Conservation (phyloP, 768 basidiomycete genomes). For the Phanerodontia chrysosporium region DNA sequence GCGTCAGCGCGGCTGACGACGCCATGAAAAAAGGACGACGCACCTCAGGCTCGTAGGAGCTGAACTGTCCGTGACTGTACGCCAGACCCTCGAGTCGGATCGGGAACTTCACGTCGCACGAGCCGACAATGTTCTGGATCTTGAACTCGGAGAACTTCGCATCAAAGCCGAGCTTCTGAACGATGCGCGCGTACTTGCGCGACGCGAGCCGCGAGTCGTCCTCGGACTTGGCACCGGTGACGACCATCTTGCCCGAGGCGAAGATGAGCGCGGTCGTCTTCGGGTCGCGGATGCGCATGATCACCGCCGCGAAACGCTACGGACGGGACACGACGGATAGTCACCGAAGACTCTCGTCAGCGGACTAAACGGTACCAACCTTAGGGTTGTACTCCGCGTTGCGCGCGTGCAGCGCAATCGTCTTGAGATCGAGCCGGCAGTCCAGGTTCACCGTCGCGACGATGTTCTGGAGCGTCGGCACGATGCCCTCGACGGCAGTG, state of each 20-base stretch:
- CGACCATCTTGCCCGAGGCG: slow-evolving; percentile 99
- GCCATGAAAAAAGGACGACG: slow-evolving; percentile 23
- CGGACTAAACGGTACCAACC: slow-evolving; percentile 64
- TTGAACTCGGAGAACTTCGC: slow-evolving; percentile 99
- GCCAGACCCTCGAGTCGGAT: slow-evolving; percentile 96
- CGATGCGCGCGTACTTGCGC: slow-evolving; percentile 97
- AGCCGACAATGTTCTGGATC: slow-evolving; percentile 98
- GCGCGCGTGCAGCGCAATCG: slow-evolving; percentile 94
- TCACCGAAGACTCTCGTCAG: slow-evolving; percentile 51
- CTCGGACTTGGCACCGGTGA: slow-evolving; percentile 98
- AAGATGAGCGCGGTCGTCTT: slow-evolving; percentile 99
- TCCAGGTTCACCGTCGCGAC: slow-evolving; percentile 98
- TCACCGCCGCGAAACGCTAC: slow-evolving; percentile 99
- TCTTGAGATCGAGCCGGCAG: slow-evolving; percentile 95
- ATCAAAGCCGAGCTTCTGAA: slow-evolving; percentile 98
- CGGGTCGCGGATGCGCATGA: slow-evolving; percentile 99
- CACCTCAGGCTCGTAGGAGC: slow-evolving; percentile 97
- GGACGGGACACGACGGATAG: slow-evolving; percentile 46
- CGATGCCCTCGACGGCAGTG: slow-evolving; percentile 95
- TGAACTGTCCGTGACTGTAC: slow-evolving; percentile 97
- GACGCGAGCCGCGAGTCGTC: slow-evolving; percentile 96
- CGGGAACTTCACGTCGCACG: slow-evolving; percentile 98
- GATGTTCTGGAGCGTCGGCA: slow-evolving; percentile 99
- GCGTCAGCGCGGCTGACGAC: not conserved
- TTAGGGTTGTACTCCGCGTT: slow-evolving; percentile 99